phyloP scores from a whole-genome alignment of 1,284 basidiomycete species.

The Marasmius oreades region DNA sequence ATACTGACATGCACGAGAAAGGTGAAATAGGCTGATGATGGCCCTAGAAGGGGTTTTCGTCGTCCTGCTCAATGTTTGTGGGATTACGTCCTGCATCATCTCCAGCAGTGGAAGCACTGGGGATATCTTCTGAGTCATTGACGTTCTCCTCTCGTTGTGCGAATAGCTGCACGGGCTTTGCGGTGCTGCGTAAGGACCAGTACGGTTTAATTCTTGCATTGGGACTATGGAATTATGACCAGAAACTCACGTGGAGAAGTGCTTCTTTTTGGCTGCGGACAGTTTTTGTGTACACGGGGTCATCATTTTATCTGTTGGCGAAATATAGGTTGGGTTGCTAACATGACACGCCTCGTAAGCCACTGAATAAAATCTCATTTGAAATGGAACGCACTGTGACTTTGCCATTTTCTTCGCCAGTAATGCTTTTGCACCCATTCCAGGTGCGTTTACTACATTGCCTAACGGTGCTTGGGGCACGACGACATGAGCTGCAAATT shows the following conservation, averaged over 20 bases:
- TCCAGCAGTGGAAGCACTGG: conserved; percentile 10
- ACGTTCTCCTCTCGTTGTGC: conserved; percentile 39
- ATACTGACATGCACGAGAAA: conserved; percentile 1
- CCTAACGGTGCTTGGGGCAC: conserved; percentile 79
- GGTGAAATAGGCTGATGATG: not conserved
- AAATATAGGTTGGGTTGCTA: conserved; percentile 81
- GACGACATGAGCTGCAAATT: conserved; percentile 73
- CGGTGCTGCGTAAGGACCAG: conserved; percentile 45
- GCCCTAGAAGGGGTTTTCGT: conserved; percentile 59
- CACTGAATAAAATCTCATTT: not conserved
- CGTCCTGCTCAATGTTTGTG: conserved; percentile 47
- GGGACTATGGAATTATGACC: not conserved
- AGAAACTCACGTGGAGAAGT: conserved; percentile 75
- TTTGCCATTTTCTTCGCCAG: conserved; percentile 87
- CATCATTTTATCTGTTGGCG: conserved; percentile 91
- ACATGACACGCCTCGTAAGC: not conserved
- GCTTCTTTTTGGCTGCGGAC: conserved; percentile 85
- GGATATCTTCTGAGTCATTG: conserved; percentile 35
- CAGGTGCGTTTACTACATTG: conserved; percentile 56
- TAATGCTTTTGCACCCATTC: conserved; percentile 85
- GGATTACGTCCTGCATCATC: conserved; percentile 24
- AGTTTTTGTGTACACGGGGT: conserved; percentile 91
- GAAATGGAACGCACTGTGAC: conserved; percentile 54
- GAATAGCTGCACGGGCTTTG: conserved; percentile 62
- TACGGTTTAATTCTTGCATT: not conserved